Evolutionary conservation across 169 alveolate genomes (phyloP), one percentile per base, ranked within the genome.

Genomic region (Hepatocystis sp.): DNA sequence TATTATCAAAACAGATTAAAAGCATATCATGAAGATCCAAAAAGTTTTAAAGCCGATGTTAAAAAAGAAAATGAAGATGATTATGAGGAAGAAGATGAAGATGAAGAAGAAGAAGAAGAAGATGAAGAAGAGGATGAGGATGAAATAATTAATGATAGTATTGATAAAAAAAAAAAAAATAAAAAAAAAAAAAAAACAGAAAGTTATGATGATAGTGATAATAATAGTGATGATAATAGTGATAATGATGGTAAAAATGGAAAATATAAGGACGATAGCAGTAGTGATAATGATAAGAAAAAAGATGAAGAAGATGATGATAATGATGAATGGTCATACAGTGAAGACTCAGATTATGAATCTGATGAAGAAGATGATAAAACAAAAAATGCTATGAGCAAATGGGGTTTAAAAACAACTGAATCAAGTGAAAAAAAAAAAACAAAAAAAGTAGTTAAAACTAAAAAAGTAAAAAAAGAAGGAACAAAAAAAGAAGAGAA

Each of bases 391-490:
- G 97, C 97, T 51, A 76, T 94, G 90, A 95, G 95, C 21, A 94
- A 94, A 66, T 94, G 97, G 97, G 97, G 97, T 32, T 91, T 93
- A 42, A 93, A 94, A 88, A 92, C n/a, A n/a, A n/a, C n/a, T n/a
- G n/a, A n/a, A n/a, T n/a, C 91, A 61, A 81, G 86, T 17, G 93
- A 89, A 17, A 55, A 89, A 25, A 86, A 84, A 0, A 84, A 84
- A 28, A 88, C 78, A 42, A 76, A 89, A 27, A 90, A 92, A 66
- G 51, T 49, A 4, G 32, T 85, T 4, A 71, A 67, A 76, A 81
- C 64, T 13, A 88, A 90, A 78, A 86, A 88, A 78, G 91, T 91
- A 71, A 81, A 92, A 76, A 92, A 88, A 56, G 78, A 85, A 5
- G 32, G 85, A 28, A 91, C 90, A 84, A 67, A 90, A 92, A 60